phyloP scores from a whole-genome alignment of 2,329 filamentous ascomycete genomes.

The Cytospora piceae region DNA sequence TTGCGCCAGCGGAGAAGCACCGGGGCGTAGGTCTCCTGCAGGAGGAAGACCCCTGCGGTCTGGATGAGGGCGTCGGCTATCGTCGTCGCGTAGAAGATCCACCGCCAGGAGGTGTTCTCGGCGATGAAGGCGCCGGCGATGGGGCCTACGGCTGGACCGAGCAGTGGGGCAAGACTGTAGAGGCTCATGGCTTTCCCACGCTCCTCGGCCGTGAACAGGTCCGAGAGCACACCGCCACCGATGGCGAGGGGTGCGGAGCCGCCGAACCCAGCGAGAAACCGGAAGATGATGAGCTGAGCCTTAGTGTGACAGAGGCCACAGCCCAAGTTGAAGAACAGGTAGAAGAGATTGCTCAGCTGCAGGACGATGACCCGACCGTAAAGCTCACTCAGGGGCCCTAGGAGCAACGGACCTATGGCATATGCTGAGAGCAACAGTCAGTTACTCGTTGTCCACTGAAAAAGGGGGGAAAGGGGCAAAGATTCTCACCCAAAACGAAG shows the following conservation, averaged over 20 bases:
- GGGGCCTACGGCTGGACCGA: constrained; percentile 68
- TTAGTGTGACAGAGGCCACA: constrained; percentile 56
- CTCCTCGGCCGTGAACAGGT: constrained; percentile 61
- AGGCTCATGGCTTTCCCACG: constrained; percentile 65
- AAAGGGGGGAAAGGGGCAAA: neutral
- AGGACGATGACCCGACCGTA: constrained; percentile 59
- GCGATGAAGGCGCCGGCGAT: constrained; percentile 69
- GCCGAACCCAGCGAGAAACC: constrained; percentile 61
- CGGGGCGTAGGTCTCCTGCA: constrained; percentile 69
- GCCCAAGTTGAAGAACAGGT: constrained; percentile 57
- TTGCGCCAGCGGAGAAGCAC: constrained; percentile 58
- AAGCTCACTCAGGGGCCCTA: constrained; percentile 58
- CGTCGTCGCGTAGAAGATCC: constrained; percentile 72
- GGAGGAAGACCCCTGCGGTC: constrained; percentile 59
- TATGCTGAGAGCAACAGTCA: constrained; percentile 18
- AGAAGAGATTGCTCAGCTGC: constrained; percentile 58
- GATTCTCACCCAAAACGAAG: constrained; percentile 47
- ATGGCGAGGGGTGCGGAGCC: constrained; percentile 57
- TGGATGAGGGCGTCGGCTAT: constrained; percentile 66
- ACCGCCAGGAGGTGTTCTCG: constrained; percentile 69
- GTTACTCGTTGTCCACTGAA: neutral
- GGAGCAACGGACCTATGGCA: constrained; percentile 49
- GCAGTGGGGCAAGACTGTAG: constrained; percentile 65
- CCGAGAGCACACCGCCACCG: constrained; percentile 50
- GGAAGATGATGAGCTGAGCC: constrained; percentile 58